Percentiles rank a stretch among this genome's conserved stretches.
phyloP scores from a whole-genome alignment of 805 yeast species.

The Saccharomycopsis sp. region DNA sequence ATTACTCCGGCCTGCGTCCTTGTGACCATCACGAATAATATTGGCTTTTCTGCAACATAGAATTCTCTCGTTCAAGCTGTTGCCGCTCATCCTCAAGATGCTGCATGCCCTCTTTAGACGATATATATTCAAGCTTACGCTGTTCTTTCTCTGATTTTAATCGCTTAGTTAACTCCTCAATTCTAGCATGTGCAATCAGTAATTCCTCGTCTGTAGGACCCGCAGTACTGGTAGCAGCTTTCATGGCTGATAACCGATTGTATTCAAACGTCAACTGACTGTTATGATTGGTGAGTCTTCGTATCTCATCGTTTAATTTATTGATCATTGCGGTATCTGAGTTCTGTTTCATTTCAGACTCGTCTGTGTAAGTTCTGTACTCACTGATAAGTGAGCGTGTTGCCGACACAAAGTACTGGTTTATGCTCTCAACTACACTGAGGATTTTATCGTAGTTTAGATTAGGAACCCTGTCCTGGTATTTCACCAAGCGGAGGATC shows the following conservation, averaged over 20 bases:
- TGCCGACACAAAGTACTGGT: background rate
- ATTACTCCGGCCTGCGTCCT: too few relatives aligned
- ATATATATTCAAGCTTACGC: background rate
- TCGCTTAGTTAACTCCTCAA: background rate
- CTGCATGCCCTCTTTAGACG: background rate
- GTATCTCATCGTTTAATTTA: background rate
- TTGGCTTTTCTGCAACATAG: background rate
- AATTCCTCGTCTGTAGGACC: background rate
- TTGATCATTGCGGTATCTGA: background rate
- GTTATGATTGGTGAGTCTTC: background rate
- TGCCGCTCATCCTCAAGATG: background rate
- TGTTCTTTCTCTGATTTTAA: background rate
- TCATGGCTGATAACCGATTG: background rate
- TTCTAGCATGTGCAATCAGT: background rate
- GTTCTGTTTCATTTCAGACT: background rate
- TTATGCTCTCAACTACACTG: background rate
- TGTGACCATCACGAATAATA: background rate
- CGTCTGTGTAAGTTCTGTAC: background rate
- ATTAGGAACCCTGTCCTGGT: background rate
- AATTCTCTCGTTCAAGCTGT: background rate
- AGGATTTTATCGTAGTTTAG: background rate
- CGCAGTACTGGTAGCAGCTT: background rate
- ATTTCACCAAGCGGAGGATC: background rate
- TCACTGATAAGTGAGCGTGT: background rate
- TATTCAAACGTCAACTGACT: background rate